Conservation (phyloP, 805 yeast genomes). For the Brettanomyces anomalus region DNA sequence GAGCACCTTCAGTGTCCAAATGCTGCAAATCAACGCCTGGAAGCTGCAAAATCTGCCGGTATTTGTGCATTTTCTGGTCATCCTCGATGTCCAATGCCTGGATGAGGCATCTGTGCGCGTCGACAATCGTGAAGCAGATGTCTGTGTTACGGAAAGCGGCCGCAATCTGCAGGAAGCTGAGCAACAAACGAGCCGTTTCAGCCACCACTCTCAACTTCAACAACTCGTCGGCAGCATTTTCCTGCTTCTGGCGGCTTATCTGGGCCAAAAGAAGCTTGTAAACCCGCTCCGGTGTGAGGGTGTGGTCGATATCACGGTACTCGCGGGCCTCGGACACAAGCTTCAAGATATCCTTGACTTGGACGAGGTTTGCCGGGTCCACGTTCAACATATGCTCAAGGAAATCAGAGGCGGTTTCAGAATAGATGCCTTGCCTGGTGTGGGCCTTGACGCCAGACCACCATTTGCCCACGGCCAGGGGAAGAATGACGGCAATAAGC, state of each 20-base stretch:
- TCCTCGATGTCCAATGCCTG: conserved; percentile 53
- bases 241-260: conserved; percentile 39
- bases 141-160: conserved; percentile 69
- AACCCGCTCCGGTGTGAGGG: conserved; percentile 38
- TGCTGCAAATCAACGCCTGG: conserved; percentile 55
- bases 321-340: conserved; percentile 65
- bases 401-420: conserved; percentile 72
- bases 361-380: conserved; percentile 58
- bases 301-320: conserved; percentile 34
- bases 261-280: conserved; percentile 46
- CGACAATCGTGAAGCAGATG: conserved; percentile 49
- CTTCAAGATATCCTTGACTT: conserved; percentile 46
- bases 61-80: conserved; percentile 33
- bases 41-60: conserved; percentile 68
- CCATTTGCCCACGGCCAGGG: conserved; percentile 77
- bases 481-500: conserved; percentile 71
- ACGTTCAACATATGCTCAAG: conserved; percentile 65
- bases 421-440: conserved; percentile 77
- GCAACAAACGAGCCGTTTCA: conserved; percentile 53
- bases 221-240: conserved; percentile 24
- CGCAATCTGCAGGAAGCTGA: conserved; percentile 74
- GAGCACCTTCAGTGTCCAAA: conserved; percentile 34
- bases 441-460: conserved; percentile 77
- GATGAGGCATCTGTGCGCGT: conserved; percentile 58
- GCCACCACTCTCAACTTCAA: conserved; percentile 51